These are phyloP conservation scores for Jackrogersella minutella DNA, from an alignment of 495 filamentous ascomycete species.

Conservation along the genomic window DNA sequence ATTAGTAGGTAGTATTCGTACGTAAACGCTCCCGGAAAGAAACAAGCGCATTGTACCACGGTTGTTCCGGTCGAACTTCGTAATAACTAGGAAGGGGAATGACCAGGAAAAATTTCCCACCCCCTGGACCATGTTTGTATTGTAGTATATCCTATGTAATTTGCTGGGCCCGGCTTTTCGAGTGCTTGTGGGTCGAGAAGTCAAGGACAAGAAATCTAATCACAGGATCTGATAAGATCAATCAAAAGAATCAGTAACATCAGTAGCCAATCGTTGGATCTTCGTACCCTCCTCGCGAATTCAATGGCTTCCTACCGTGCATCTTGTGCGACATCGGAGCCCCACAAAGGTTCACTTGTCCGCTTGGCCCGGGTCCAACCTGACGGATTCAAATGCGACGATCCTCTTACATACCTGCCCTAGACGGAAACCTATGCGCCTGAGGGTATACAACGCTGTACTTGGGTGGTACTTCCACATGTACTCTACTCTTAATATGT, in stretches of 20 bases:
- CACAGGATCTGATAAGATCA: constrained; percentile 58
- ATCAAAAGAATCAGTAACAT: constrained; percentile 37
- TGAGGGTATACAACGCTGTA: constrained; percentile 5
- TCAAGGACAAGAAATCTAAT: constrained; percentile 51
- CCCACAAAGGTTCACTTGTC: not conserved
- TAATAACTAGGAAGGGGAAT: constrained; percentile 1
- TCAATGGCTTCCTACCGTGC: too few relatives aligned
- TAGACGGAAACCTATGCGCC: constrained; percentile 1
- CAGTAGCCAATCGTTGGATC: constrained; percentile 24
- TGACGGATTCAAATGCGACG: constrained; percentile 6
- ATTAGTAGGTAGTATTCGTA: constrained; percentile 7
- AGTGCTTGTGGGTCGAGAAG: constrained; percentile 17
- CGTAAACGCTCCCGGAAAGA: constrained; percentile 5
- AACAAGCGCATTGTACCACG: not conserved
- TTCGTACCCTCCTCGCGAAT: too few relatives aligned
- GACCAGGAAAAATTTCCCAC: constrained; percentile 12
- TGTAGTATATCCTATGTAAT: constrained; percentile 2
- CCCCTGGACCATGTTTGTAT: constrained; percentile 20
- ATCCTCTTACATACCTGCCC: constrained; percentile 4
- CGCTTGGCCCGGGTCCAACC: constrained; percentile 9
- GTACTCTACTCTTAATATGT: not conserved
- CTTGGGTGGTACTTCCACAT: constrained; percentile 23
- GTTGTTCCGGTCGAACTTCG: too few relatives aligned
- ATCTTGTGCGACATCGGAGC: constrained; percentile 42
- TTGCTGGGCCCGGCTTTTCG: constrained; percentile 19